Evolutionary conservation across 257 asterid genomes (phyloP), one percentile per base, ranked within the genome.

Genomic region (Solanum bulbocastanum): DNA sequence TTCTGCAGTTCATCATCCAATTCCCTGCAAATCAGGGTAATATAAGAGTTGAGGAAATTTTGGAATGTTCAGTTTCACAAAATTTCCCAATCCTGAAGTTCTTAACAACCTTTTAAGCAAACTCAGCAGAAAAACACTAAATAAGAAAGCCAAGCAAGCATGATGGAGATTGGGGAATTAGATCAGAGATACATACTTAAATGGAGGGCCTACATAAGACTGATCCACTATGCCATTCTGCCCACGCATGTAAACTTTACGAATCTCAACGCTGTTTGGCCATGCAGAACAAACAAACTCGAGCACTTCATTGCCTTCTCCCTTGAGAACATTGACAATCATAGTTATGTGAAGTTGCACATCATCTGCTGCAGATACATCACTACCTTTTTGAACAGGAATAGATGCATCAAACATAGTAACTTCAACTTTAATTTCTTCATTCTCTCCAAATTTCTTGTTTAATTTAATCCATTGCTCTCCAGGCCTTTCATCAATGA

Each of bases 201-300:
- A 94, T 46, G 83, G 81, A n/a, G 98, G 99, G 40, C 99, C 99
- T 83, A 78, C 85, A 89, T 94, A 94, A 86, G 91, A 90, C 68
- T 87, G 90, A 84, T 86, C 62, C 69, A 58, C 87, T 15, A 58
- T 62, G 84, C 81, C 87, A 68, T 89, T 89, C 56, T 79, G 92
- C 49, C 90, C 91, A 65, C 93, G 98, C 32, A 93, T 91, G 82
- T 87, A 93, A 86, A 95, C 95, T 46, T 89, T 90, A 69, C 90
- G 89, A 88, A 96, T 95, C 92, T 94, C 96, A 73, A 95, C 87
- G 73, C 91, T 88, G 88, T 93, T 93, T 5, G 98, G 95, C 99
- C 99, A 95, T 83, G 94, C 99, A 52, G 96, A 93, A 93, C 98
- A 95, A 84, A 94, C 91, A 88, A 95, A 93, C 94, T 95, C 95